phyloP scores from a whole-genome alignment of 768 basidiomycete genomes.

The Rubroboletus satanas region DNA sequence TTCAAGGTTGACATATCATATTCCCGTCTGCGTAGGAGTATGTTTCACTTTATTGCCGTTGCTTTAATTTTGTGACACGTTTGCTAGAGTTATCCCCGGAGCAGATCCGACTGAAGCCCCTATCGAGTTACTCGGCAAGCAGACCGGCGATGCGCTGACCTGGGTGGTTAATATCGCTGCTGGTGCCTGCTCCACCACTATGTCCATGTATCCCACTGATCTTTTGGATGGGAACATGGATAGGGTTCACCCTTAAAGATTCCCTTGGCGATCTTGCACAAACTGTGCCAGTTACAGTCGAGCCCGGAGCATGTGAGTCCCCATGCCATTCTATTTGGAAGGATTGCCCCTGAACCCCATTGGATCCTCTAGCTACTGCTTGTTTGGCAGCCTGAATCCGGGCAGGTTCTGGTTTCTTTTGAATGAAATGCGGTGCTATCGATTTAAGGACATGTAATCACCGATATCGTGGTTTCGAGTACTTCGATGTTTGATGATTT shows the following conservation, averaged over 20 bases:
- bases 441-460: slow-evolving; percentile 12
- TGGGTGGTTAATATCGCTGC: slow-evolving; percentile 4
- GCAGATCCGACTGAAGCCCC: background rate
- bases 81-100: background rate
- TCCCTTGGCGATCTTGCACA: slow-evolving; percentile 43
- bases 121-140: background rate
- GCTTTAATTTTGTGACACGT: background rate
- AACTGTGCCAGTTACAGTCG: slow-evolving; percentile 42
- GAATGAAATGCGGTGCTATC: background rate
- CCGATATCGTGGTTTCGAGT: slow-evolving; percentile 21
- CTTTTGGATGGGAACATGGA: slow-evolving; percentile 35
- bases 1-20: background rate
- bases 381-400: slow-evolving; percentile 7
- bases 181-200: background rate
- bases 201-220: background rate
- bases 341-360: background rate
- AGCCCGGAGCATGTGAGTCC: slow-evolving; percentile 2
- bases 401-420: background rate
- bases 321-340: background rate
- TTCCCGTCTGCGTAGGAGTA: slow-evolving; percentile 33
- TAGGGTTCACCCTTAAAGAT: slow-evolving; percentile 57
- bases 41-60: background rate
- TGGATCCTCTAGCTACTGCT: slow-evolving; percentile 2
- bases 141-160: background rate
- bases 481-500: background rate